A percentile compares a stretch with the other conserved stretches of the same genome.
These are phyloP conservation scores for Taphrina wiesneri DNA, from an alignment of 1,139 yeast species.

Conservation along the genomic window DNA sequence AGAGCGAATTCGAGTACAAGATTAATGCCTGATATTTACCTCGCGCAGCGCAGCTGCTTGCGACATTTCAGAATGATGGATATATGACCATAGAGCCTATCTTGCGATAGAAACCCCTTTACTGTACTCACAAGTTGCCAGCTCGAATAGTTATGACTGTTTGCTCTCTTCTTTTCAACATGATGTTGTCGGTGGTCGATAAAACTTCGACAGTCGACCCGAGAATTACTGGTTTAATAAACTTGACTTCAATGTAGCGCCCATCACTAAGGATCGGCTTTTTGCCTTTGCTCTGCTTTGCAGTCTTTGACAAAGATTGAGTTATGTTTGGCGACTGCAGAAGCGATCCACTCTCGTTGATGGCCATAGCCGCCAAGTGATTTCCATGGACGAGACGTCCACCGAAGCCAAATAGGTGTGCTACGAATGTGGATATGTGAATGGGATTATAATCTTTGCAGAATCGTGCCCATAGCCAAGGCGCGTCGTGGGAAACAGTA, in stretches of 20 bases:
- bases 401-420: background rate
- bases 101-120: background rate
- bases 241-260: background rate
- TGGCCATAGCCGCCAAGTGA: background rate
- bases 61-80: too few species aligned
- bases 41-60: too few species aligned
- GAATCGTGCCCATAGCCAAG: background rate
- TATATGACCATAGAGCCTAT: background rate
- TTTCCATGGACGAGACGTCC: background rate
- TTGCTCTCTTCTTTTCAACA: background rate
- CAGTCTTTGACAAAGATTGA: background rate
- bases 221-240: background rate
- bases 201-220: background rate
- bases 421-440: background rate
- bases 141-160: background rate
- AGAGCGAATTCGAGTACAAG: background rate
- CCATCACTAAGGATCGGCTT: background rate
- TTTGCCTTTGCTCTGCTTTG: background rate
- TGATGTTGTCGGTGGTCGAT: background rate
- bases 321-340: background rate
- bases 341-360: background rate
- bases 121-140: background rate
- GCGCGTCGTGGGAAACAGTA: background rate
- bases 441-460: constrained; percentile 1
- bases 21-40: background rate